Evolutionary conservation across 177 flowering plant genomes (phyloP).

Genomic region (Vitis hybrid): DNA sequence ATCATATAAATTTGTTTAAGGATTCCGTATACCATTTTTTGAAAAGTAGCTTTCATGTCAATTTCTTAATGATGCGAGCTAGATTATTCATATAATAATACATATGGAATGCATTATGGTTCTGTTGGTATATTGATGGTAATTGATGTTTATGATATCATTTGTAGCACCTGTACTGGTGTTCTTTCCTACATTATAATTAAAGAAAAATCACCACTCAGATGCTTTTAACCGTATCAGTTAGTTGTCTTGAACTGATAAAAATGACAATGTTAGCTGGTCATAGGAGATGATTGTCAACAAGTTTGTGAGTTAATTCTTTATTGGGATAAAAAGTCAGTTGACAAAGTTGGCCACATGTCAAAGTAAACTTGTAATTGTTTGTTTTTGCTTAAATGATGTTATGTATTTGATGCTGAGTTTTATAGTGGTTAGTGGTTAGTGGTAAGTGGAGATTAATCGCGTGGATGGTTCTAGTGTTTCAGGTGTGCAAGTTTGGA

Average conservation of each 20-base stretch:
- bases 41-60: neutral
- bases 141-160: neutral
- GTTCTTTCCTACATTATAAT: neutral
- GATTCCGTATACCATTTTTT: neutral
- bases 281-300: neutral
- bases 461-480: slow-evolving; percentile 36
- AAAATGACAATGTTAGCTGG: neutral
- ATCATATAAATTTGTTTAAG: neutral
- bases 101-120: neutral
- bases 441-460: slow-evolving; percentile 22
- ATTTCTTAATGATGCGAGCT: neutral
- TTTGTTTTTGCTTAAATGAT: neutral
- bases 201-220: neutral
- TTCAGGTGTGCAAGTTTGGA: slow-evolving; percentile 99
- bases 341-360: neutral
- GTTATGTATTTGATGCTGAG: neutral
- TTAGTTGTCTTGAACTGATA: neutral
- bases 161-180: neutral
- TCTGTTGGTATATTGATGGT: neutral
- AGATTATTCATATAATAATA: neutral
- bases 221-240: neutral
- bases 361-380: too few relatives aligned
- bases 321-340: neutral
- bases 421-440: slow-evolving; percentile 1
- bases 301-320: neutral